phyloP scores from a whole-genome alignment of 2,329 filamentous ascomycete species.

The Diaporthe australafricana region DNA sequence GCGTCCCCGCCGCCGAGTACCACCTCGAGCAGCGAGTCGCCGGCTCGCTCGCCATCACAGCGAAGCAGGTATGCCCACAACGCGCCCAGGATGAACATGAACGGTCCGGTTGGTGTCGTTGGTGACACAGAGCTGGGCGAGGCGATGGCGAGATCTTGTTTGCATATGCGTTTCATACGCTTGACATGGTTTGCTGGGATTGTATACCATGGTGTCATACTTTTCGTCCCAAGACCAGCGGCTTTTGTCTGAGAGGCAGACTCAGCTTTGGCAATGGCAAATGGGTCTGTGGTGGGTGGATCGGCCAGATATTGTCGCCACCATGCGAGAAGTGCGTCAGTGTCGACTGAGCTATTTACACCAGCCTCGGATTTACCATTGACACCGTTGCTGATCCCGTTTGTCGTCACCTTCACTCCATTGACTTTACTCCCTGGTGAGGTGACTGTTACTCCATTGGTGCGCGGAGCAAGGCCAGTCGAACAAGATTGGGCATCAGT shows the following conservation, averaged over 20 bases:
- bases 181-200: not conserved
- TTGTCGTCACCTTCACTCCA: not conserved
- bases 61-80: not conserved
- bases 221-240: too few relatives aligned
- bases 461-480: not conserved
- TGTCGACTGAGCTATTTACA: not conserved
- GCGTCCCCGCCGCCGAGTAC: not conserved
- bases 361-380: not conserved
- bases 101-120: not conserved
- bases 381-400: not conserved
- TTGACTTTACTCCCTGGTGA: not conserved
- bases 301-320: not conserved
- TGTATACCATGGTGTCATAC: not conserved
- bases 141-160: not conserved
- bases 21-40: not conserved
- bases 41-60: too few relatives aligned
- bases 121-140: not conserved
- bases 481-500: not conserved
- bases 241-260: not conserved
- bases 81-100: not conserved
- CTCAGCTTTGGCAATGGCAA: not conserved
- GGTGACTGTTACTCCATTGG: not conserved
- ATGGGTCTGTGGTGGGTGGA: not conserved
- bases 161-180: conserved; percentile 9
- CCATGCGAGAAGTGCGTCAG: not conserved